Percentiles rank a stretch among this genome's conserved stretches.
Conservation (phyloP, 495 filamentous ascomycete species). For the Ramalina intermedia region DNA sequence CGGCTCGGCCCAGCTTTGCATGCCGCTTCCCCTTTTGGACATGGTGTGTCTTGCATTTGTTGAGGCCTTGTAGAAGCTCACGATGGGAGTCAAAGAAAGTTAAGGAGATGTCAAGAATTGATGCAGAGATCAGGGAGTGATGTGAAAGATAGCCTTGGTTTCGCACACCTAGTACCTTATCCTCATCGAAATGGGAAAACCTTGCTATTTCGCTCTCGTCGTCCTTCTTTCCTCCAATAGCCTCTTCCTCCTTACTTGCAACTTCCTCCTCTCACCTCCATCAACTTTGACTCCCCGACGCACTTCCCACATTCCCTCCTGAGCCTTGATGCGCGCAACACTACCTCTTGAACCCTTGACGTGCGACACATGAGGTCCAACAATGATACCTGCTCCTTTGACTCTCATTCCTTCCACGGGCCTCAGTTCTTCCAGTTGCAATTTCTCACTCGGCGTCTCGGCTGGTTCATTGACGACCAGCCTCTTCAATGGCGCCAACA, state of each 20-base stretch:
- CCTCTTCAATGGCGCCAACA: conserved; percentile 38
- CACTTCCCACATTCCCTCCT: conserved; percentile 84
- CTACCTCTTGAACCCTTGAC: conserved; percentile 46
- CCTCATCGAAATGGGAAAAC: too few species aligned
- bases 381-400: conserved; percentile 45
- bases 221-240: conserved; percentile 33
- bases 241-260: conserved; percentile 65
- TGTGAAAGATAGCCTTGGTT: neutral
- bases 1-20: too few species aligned
- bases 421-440: conserved; percentile 26
- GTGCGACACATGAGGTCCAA: conserved; percentile 52
- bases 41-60: too few species aligned
- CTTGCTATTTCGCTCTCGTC: conserved; percentile 15
- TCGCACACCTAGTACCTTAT: neutral
- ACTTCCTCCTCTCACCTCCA: conserved; percentile 83
- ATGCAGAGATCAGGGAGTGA: neutral
- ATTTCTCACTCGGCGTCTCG: conserved; percentile 28
- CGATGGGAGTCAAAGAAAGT: too few species aligned
- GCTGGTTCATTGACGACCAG: conserved; percentile 60
- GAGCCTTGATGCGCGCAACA: conserved; percentile 48
- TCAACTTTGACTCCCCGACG: conserved; percentile 78
- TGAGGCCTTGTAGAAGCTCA: too few species aligned
- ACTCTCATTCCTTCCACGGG: conserved; percentile 52
- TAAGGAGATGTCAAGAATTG: too few species aligned
- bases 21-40: too few species aligned